Percentiles rank a stretch among this genome's conserved stretches.
These are phyloP conservation scores for Nothopassalora personata DNA, from an alignment of 2,329 filamentous ascomycete species.

Conservation along the genomic window DNA sequence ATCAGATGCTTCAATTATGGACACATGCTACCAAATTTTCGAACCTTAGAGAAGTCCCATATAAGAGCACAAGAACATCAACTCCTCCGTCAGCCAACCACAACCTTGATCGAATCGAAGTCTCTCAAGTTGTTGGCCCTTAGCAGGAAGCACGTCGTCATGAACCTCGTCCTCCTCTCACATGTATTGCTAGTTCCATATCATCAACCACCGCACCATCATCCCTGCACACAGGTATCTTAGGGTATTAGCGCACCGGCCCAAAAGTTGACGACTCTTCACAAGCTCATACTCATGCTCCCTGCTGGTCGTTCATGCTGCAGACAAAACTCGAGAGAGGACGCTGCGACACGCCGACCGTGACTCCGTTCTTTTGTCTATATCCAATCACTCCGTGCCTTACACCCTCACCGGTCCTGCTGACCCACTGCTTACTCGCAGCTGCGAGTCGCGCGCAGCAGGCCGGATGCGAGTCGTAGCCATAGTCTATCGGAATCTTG, in stretches of 20 bases:
- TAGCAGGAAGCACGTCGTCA: background rate
- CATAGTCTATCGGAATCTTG: constrained; percentile 62
- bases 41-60: background rate
- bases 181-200: background rate
- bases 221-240: background rate
- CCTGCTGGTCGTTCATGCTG: background rate
- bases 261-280: background rate
- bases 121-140: background rate
- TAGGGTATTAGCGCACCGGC: background rate
- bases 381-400: constrained; percentile 4
- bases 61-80: background rate
- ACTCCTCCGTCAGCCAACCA: background rate
- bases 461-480: background rate
- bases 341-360: background rate
- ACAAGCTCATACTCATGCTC: background rate
- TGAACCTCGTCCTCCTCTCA: background rate
- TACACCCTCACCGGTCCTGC: background rate
- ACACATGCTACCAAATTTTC: background rate
- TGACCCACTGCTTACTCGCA: background rate
- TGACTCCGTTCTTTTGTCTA: constrained; percentile 5
- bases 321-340: background rate
- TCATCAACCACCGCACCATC: background rate
- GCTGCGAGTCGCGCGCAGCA: background rate
- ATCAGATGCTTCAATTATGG: background rate
- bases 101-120: background rate